phyloP scores from a whole-genome alignment of 2,329 filamentous ascomycete species.

The Penicillium crustosum region DNA sequence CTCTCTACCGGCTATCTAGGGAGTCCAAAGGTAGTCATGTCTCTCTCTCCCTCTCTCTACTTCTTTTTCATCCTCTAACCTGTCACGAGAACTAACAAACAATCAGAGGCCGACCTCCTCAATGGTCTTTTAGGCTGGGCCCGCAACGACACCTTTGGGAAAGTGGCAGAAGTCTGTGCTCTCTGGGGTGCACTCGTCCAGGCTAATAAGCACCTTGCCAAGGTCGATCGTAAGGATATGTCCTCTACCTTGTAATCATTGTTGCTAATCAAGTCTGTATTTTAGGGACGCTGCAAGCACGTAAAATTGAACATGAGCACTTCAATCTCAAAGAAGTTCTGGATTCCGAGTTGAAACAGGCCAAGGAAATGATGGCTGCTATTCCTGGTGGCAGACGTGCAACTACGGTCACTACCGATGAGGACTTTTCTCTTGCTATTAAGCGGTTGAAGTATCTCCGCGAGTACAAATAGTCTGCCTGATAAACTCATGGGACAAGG shows the following conservation, averaged over 20 bases:
- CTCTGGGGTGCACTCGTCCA: slow-evolving; percentile 8
- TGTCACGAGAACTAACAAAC: neutral
- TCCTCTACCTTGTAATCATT: neutral
- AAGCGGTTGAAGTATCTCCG: slow-evolving; percentile 9
- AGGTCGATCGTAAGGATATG: slow-evolving; percentile 3
- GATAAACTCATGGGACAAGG: neutral
- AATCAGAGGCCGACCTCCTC: neutral
- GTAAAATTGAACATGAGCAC: neutral
- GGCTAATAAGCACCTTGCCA: slow-evolving; percentile 1
- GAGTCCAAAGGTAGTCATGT: neutral
- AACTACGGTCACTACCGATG: neutral
- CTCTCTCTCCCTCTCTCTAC: neutral
- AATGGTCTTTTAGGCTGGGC: slow-evolving; percentile 6
- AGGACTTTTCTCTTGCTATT: slow-evolving; percentile 5
- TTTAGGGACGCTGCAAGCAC: neutral
- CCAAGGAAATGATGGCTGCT: slow-evolving; percentile 1
- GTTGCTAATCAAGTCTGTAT: neutral
- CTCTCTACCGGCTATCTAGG: neutral
- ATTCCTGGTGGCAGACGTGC: slow-evolving; percentile 5
- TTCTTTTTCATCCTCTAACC: neutral
- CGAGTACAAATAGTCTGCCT: neutral
- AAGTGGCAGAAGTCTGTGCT: slow-evolving; percentile 4
- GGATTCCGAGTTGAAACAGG: slow-evolving; percentile 2
- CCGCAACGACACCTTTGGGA: slow-evolving; percentile 11
- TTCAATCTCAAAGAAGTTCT: neutral